phyloP scores from a whole-genome alignment of 495 filamentous ascomycete species.

The Xylona heveae region DNA sequence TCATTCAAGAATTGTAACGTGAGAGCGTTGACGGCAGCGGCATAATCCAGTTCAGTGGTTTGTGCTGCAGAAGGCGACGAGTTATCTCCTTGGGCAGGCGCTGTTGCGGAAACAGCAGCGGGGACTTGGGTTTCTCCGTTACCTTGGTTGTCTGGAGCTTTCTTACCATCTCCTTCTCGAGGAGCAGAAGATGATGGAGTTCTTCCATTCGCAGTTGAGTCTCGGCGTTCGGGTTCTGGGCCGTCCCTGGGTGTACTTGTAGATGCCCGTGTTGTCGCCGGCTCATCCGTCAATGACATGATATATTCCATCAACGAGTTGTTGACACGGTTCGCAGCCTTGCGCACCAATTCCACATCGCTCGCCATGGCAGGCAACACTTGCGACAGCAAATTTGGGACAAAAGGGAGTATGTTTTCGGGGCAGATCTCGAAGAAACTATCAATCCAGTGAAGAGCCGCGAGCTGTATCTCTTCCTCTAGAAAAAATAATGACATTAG shows the following conservation, averaged over 20 bases:
- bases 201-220: constrained; percentile 2
- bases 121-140: constrained; percentile 1
- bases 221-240: constrained; percentile 6
- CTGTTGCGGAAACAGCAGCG: too few species aligned
- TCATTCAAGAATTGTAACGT: constrained; percentile 91
- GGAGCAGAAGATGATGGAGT: background rate
- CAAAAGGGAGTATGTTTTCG: constrained; percentile 91
- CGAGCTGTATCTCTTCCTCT: constrained; percentile 82
- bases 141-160: background rate
- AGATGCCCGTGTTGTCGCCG: constrained; percentile 11
- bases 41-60: constrained; percentile 75
- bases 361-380: constrained; percentile 90
- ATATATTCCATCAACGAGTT: constrained; percentile 79
- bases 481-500: background rate
- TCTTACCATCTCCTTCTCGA: constrained; percentile 4
- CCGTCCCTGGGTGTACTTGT: background rate
- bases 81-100: too few species aligned
- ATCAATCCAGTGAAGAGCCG: constrained; percentile 87
- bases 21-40: constrained; percentile 86
- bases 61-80: constrained; percentile 23
- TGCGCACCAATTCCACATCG: constrained; percentile 67
- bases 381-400: constrained; percentile 74
- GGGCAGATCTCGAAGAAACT: constrained; percentile 93
- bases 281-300: constrained; percentile 69
- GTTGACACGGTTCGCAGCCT: constrained; percentile 76